phyloP scores from a whole-genome alignment of 2,329 filamentous ascomycete species.

The Penicillium nordicum region DNA sequence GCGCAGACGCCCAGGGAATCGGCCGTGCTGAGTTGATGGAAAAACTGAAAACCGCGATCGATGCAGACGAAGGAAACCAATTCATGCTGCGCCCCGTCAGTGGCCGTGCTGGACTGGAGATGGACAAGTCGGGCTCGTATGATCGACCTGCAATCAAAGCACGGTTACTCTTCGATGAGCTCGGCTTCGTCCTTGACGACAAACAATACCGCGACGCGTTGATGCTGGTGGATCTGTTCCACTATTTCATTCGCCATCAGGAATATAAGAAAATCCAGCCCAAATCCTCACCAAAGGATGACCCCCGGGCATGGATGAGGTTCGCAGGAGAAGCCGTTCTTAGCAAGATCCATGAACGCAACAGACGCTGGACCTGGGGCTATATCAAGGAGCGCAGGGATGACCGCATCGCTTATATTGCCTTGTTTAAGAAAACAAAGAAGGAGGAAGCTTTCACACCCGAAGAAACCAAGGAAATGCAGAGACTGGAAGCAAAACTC shows the following conservation, averaged over 20 bases:
- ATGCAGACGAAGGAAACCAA: constrained; percentile 74
- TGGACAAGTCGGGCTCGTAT: constrained; percentile 84
- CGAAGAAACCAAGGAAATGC: constrained; percentile 69
- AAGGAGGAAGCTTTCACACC: constrained; percentile 65
- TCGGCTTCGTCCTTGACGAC: constrained; percentile 95
- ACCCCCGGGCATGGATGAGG: constrained; percentile 84
- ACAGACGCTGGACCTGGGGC: constrained; percentile 91
- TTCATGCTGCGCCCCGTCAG: constrained; percentile 96
- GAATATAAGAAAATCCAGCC: constrained; percentile 94
- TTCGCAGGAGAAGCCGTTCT: constrained; percentile 89
- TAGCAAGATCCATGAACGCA: constrained; percentile 90
- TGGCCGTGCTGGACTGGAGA: constrained; percentile 87
- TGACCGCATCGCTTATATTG: constrained; percentile 82
- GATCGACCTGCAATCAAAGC: constrained; percentile 85
- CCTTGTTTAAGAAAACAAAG: constrained; percentile 92
- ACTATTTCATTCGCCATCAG: constrained; percentile 96
- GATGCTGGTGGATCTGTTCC: constrained; percentile 98
- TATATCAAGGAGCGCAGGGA: constrained; percentile 92
- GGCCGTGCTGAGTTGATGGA: constrained; percentile 71
- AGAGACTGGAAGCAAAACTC: constrained; percentile 78
- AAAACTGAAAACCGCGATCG: constrained; percentile 75
- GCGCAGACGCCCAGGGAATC: constrained; percentile 57
- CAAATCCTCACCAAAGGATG: constrained; percentile 78
- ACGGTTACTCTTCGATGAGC: constrained; percentile 89
- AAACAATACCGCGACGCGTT: constrained; percentile 94